Evolutionary conservation across 2,329 filamentous ascomycete species (phyloP).

Genomic region (Ophiostoma novo-ulmi): DNA sequence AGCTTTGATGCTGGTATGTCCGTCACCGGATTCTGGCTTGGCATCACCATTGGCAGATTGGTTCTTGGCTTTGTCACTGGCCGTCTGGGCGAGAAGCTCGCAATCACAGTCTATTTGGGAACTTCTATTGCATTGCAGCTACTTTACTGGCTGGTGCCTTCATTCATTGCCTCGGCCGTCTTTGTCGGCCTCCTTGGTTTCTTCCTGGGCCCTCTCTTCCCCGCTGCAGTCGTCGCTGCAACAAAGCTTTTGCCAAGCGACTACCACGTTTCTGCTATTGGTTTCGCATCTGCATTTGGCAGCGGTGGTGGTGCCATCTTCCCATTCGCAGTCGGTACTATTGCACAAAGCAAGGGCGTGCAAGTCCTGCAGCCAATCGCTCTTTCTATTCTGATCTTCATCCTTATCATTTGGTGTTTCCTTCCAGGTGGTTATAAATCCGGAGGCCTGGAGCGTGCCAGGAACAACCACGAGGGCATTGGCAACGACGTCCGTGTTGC

Average conservation of each 20-base stretch:
- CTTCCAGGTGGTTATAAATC: constrained; percentile 33
- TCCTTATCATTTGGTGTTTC: constrained; percentile 44
- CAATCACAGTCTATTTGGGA: constrained; percentile 59
- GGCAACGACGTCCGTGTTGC: constrained; percentile 34
- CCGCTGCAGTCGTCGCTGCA: constrained; percentile 65
- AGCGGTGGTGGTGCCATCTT: constrained; percentile 64
- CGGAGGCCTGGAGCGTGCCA: constrained; percentile 41
- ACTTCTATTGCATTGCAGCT: constrained; percentile 61
- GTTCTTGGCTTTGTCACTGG: constrained; percentile 72
- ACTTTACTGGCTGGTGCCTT: constrained; percentile 75
- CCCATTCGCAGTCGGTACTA: constrained; percentile 62
- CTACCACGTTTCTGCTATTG: constrained; percentile 73
- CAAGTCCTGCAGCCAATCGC: constrained; percentile 53
- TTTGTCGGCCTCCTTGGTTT: constrained; percentile 70
- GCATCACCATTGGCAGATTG: constrained; percentile 69
- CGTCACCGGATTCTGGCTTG: constrained; percentile 79
- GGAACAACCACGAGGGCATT: constrained; percentile 36
- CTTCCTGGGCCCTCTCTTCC: constrained; percentile 75
- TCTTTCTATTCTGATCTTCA: constrained; percentile 44
- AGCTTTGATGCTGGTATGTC: constrained; percentile 69
- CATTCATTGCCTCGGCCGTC: constrained; percentile 67
- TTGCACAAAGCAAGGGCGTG: constrained; percentile 55
- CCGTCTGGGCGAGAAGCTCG: constrained; percentile 63
- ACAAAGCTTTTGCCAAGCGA: constrained; percentile 69
- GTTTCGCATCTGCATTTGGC: constrained; percentile 74